Percentiles rank a stretch among this genome's conserved stretches.
Conservation (phyloP, 805 yeast species). For the Diddensiella santjacobensis region DNA sequence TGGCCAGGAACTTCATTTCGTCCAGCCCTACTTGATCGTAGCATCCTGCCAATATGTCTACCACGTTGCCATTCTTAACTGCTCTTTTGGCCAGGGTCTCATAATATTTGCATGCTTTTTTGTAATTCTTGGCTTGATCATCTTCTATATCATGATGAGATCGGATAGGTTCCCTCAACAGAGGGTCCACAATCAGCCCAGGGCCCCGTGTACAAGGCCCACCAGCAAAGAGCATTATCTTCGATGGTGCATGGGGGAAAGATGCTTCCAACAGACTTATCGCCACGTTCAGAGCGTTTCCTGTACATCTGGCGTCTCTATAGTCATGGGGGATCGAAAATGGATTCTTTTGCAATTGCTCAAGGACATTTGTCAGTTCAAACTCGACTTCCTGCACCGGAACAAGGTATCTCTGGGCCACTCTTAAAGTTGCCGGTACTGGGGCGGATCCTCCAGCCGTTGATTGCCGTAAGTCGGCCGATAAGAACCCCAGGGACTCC, state of each 20-base stretch:
- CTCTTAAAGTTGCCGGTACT: slow-evolving; percentile 14
- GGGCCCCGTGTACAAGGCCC: slow-evolving; percentile 90
- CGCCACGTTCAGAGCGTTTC: slow-evolving; percentile 80
- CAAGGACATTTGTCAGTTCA: slow-evolving; percentile 67
- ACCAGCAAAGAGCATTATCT: slow-evolving; percentile 77
- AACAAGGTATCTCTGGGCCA: slow-evolving; percentile 51
- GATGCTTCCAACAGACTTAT: slow-evolving; percentile 69
- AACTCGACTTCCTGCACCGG: slow-evolving; percentile 73
- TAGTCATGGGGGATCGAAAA: slow-evolving; percentile 74
- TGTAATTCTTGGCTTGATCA: slow-evolving; percentile 80
- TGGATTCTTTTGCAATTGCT: slow-evolving; percentile 64
- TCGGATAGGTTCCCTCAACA: slow-evolving; percentile 85
- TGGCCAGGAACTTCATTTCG: slow-evolving; percentile 83
- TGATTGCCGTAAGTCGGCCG: slow-evolving; percentile 21
- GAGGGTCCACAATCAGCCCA: slow-evolving; percentile 80
- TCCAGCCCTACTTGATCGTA: slow-evolving; percentile 93
- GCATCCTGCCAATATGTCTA: slow-evolving; percentile 91
- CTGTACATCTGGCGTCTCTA: slow-evolving; percentile 81
- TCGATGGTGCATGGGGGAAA: slow-evolving; percentile 67
- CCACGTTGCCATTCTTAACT: slow-evolving; percentile 67
- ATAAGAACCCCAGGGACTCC: slow-evolving; percentile 53
- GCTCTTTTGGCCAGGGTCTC: slow-evolving; percentile 68
- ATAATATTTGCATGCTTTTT: slow-evolving; percentile 77
- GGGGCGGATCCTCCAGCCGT: slow-evolving; percentile 14
- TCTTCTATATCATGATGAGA: slow-evolving; percentile 91